These are phyloP conservation scores for Geranium incanum DNA, from an alignment of 441 rosid species.

Conservation along the genomic window DNA sequence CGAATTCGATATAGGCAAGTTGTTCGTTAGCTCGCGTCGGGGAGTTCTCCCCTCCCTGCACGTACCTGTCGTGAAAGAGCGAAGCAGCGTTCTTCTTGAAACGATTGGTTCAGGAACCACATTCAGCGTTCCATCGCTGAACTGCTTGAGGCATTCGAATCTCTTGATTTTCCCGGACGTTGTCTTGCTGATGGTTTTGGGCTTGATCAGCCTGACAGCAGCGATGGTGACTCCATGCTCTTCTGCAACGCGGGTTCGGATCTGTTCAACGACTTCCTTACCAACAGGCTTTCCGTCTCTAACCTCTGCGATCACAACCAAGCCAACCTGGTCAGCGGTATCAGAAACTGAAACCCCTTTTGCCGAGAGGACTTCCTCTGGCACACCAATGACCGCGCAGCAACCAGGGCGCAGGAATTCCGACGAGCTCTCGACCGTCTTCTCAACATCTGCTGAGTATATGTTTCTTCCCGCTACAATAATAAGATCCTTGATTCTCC, in stretches of 20 bases:
- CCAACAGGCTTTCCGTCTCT: constrained; percentile 44
- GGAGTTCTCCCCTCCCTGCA: constrained; percentile 43
- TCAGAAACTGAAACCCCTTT: constrained; percentile 55
- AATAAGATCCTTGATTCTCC: constrained; percentile 73
- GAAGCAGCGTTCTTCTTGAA: constrained; percentile 27
- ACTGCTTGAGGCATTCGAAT: constrained; percentile 60
- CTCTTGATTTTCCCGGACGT: constrained; percentile 74
- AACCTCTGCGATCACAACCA: constrained; percentile 66
- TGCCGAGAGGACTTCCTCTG: constrained; percentile 48
- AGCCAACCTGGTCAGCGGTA: constrained; percentile 53
- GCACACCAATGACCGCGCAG: constrained; percentile 65
- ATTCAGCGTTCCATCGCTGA: constrained; percentile 47
- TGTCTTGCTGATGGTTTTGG: constrained; percentile 59
- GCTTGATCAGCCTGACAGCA: constrained; percentile 51
- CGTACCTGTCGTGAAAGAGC: constrained; percentile 52
- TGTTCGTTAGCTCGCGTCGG: constrained; percentile 24
- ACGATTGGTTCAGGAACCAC: constrained; percentile 34
- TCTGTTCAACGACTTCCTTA: constrained; percentile 33
- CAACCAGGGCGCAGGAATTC: constrained; percentile 63
- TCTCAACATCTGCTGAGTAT: constrained; percentile 63
- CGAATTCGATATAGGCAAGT: constrained; percentile 25
- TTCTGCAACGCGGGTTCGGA: constrained; percentile 42
- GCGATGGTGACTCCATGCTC: constrained; percentile 58
- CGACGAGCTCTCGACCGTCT: constrained; percentile 57
- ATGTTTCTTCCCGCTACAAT: constrained; percentile 66